Percentiles rank a stretch among this genome's conserved stretches.
phyloP scores from a whole-genome alignment of 371 early-diverging fungal species.

The Lichtheimia hyalospora region DNA sequence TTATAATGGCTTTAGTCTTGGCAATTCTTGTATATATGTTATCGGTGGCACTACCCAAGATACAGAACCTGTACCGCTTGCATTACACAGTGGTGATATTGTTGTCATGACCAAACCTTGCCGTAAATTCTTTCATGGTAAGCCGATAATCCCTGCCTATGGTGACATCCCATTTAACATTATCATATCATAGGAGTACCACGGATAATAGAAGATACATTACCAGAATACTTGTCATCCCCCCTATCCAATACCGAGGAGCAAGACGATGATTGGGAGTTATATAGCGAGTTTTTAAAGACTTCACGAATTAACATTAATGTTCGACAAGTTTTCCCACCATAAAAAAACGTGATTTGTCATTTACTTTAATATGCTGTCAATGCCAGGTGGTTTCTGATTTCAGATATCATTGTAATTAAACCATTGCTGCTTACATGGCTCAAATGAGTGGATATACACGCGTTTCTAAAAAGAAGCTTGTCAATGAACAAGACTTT shows the following conservation, averaged over 20 bases:
- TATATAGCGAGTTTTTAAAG: slow-evolving; percentile 57
- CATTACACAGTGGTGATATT: slow-evolving; percentile 82
- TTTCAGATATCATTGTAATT: too few species aligned
- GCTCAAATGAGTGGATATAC: too few species aligned
- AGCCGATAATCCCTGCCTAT: not conserved
- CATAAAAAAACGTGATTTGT: too few species aligned
- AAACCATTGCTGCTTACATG: too few species aligned
- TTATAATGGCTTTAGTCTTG: slow-evolving; percentile 49
- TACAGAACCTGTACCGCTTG: slow-evolving; percentile 61
- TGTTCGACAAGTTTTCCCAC: slow-evolving; percentile 66
- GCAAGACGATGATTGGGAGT: slow-evolving; percentile 55
- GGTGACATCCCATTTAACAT: not conserved
- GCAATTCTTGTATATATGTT: slow-evolving; percentile 79
- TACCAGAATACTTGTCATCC: slow-evolving; percentile 57
- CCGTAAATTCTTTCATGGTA: slow-evolving; percentile 78
- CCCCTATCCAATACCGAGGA: slow-evolving; percentile 12
- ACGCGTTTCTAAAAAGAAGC: too few species aligned
- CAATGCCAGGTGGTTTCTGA: too few species aligned
- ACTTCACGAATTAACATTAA: slow-evolving; percentile 75
- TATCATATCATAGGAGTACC: slow-evolving; percentile 62
- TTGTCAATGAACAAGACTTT: too few species aligned
- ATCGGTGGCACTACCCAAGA: slow-evolving; percentile 74
- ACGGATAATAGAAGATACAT: slow-evolving; percentile 63
- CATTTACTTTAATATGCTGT: too few species aligned
- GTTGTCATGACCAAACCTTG: slow-evolving; percentile 79